Conservation (phyloP, 2,329 filamentous ascomycete genomes). For the Epichloe elymi region DNA sequence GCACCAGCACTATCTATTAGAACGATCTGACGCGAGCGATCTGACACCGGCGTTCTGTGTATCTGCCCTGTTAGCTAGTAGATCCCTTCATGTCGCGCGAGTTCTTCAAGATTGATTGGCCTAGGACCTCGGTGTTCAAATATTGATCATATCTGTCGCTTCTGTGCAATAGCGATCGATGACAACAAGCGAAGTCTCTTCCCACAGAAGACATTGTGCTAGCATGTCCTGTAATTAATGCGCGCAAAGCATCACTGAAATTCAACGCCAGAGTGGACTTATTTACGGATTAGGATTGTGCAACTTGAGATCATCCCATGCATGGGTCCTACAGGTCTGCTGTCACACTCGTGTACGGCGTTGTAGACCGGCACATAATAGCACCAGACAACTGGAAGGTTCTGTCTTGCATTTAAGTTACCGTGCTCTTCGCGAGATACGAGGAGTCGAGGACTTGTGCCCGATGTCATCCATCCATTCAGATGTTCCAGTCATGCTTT, state of each 20-base stretch:
- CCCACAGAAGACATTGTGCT: not conserved
- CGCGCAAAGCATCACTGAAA: not conserved
- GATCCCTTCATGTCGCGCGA: too few species aligned
- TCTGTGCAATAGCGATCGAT: not conserved
- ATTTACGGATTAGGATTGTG: not conserved
- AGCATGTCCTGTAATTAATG: not conserved
- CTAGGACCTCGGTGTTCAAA: not conserved
- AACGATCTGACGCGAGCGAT: too few species aligned
- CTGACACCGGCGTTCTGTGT: too few species aligned
- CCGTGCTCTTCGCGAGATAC: too few species aligned
- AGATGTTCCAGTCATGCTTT: not conserved
- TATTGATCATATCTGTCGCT: not conserved
- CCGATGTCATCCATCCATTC: not conserved
- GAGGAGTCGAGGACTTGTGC: not conserved
- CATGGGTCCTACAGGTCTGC: not conserved
- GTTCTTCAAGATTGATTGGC: not conserved
- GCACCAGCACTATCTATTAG: too few species aligned
- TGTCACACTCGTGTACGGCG: not conserved
- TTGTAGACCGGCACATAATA: not conserved
- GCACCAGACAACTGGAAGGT: not conserved
- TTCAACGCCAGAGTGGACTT: not conserved
- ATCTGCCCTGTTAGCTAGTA: too few species aligned
- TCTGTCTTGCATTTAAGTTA: not conserved
- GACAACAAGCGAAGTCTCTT: not conserved
- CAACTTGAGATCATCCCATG: constrained; percentile 1